phyloP scores from a whole-genome alignment of 257 asterid genomes.

The Capsicum chinense region DNA sequence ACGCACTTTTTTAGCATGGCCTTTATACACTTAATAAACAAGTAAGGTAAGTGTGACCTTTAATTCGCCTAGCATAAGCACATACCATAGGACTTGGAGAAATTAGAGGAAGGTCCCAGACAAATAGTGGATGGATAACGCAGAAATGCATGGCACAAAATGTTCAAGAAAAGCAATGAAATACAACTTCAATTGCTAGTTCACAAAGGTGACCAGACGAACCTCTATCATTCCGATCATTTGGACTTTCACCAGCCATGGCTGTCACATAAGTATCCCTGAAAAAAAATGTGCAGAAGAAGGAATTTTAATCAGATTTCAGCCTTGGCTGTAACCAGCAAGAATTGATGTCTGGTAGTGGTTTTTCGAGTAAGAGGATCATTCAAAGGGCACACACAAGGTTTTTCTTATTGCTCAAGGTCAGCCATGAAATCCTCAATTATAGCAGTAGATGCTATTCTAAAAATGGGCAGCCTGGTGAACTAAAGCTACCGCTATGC shows the following conservation, averaged over 20 bases:
- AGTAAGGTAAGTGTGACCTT: neutral
- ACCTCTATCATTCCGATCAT: conserved; percentile 99
- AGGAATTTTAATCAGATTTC: neutral
- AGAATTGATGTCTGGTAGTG: neutral
- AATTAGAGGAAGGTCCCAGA: neutral
- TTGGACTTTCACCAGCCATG: conserved; percentile 84
- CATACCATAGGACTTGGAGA: neutral
- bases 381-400: neutral
- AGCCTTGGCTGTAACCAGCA: neutral
- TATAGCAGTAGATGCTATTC: neutral
- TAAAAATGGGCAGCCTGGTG: neutral
- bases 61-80: conserved; percentile 6
- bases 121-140: neutral
- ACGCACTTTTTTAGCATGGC: neutral
- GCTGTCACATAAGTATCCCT: conserved; percentile 93
- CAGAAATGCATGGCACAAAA: neutral
- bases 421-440: neutral
- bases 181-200: neutral
- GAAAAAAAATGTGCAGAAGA: neutral
- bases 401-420: neutral
- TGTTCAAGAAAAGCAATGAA: conserved; percentile 1
- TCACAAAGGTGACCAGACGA: conserved; percentile 35
- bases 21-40: neutral
- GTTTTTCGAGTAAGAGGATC: neutral
- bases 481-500: too few species aligned